A percentile compares a stretch with the other conserved stretches of the same genome.
phyloP scores from a whole-genome alignment of 306 rosid genomes.

The Quercus ilex region DNA sequence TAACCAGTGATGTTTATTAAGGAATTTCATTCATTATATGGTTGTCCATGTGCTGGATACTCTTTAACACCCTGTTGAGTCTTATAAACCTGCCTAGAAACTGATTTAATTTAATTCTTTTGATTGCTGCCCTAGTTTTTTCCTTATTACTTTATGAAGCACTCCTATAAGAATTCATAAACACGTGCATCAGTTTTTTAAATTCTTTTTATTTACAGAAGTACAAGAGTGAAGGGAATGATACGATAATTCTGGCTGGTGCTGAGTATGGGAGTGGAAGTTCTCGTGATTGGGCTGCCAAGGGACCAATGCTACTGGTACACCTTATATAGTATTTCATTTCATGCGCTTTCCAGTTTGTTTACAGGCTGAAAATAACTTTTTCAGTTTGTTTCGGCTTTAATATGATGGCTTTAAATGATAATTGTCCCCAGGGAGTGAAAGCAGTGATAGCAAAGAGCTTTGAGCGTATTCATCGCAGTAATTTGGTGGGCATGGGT shows the following conservation, averaged over 20 bases:
- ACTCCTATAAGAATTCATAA: not conserved
- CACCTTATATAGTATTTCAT: not conserved
- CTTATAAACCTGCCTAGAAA: not conserved
- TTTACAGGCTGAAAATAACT: not conserved
- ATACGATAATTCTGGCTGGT: slow-evolving; percentile 78
- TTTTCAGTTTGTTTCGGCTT: not conserved
- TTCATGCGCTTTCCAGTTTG: not conserved
- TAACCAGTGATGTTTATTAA: not conserved
- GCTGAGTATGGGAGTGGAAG: slow-evolving; percentile 98
- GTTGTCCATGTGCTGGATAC: not conserved
- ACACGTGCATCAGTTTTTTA: not conserved
- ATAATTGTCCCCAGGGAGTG: slow-evolving; percentile 59
- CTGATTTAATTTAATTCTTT: not conserved
- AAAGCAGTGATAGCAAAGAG: slow-evolving; percentile 95
- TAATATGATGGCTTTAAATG: slow-evolving; percentile 4
- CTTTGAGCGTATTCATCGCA: slow-evolving; percentile 95
- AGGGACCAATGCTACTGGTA: slow-evolving; percentile 96
- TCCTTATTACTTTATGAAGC: not conserved
- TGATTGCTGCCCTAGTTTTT: not conserved
- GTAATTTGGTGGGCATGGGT: slow-evolving; percentile 97
- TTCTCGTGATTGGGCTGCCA: slow-evolving; percentile 98
- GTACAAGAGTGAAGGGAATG: slow-evolving; percentile 78
- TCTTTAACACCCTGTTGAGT: not conserved
- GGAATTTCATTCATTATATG: not conserved
- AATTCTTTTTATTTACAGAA: slow-evolving; percentile 43